Evolutionary conservation across 331 rosid genomes (phyloP).

Genomic region (Quercus lobata): DNA sequence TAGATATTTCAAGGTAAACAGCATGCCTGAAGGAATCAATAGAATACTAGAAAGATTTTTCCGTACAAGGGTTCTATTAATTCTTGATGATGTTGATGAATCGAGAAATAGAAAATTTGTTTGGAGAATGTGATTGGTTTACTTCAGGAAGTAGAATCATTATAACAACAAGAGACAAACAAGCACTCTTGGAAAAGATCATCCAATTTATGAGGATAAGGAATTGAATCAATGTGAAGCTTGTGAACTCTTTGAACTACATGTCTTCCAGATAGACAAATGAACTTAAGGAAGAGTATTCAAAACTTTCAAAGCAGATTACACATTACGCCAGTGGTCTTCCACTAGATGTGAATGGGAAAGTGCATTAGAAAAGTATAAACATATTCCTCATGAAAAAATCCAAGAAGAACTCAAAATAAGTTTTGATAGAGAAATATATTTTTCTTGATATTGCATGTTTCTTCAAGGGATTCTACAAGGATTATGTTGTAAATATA

Average conservation of each 20-base stretch:
- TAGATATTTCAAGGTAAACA: no score
- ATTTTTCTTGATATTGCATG: not conserved
- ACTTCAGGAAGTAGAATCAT: slow-evolving; percentile 6
- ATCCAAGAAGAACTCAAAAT: not conserved
- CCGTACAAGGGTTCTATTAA: not conserved
- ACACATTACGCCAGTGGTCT: no score
- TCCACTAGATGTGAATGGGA: not conserved
- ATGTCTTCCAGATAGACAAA: not conserved
- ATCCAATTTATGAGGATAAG: not conserved
- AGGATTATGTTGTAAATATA: not conserved
- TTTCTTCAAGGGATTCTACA: not conserved
- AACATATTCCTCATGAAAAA: not conserved
- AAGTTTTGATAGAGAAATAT: not conserved
- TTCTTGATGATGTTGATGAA: slow-evolving; percentile 14
- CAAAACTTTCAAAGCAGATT: no score
- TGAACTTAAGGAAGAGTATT: no score
- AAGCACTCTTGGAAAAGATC: no score
- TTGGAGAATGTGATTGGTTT: slow-evolving; percentile 19
- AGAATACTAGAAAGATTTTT: not conserved
- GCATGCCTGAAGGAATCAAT: no score
- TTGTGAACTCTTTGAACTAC: not conserved
- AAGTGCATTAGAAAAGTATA: not conserved
- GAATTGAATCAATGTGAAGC: not conserved
- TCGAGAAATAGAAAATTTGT: not conserved
- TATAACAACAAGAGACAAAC: slow-evolving; percentile 4